Base-by-base conservation (phyloP, 2,329 filamentous ascomycete genomes). In the Cordyceps militaris region DNA sequence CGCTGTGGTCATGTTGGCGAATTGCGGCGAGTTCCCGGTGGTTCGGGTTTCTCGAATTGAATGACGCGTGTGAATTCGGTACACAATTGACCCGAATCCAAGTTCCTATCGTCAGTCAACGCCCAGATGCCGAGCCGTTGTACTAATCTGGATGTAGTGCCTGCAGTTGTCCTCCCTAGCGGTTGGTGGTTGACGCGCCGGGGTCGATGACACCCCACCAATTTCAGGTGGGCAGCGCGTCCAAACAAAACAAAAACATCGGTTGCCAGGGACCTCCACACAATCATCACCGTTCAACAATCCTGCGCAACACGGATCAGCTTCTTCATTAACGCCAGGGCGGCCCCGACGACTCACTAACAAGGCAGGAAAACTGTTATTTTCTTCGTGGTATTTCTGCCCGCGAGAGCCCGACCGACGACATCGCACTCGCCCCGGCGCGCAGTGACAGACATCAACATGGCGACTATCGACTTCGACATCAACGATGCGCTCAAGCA, bases 401-500 rank as follows among this genome's bases (percentile, higher is more conserved):
- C 28, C 23, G n/a, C 21, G 44, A 43, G 53, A 56, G 26, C n/a
- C 43, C 40, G 46, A 57, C 36, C 49, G 48, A 59, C 56, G 38
- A 51, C 19, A 34, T 36, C 63, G 64, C 56, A 57, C 50, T 59
- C 58, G 48, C 65, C 61, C 42, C 26, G 32, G 51, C 63, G 64
- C 60, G 61, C 56, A 61, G 60, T 54, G 50, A 57, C 55, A 59
- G 10, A 64, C 67, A 68, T 65, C 71, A 66, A 72, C 70, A 87
- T 87, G 85, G 87, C 79, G 68, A 88, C 88, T 77, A 82, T 91
- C 70, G 82, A 87, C 68, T 99, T 99, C 76, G 90, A 97, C 73
- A 90, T 99, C 74, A 96, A 97, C 72, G 88, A 96, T 77, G 91
- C 91, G 63, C 87, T 97, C 73, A 97, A 96, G 79, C 84, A 90